These are phyloP conservation scores for Russula abietina DNA, from an alignment of 768 basidiomycete genomes.

Conservation along the genomic window DNA sequence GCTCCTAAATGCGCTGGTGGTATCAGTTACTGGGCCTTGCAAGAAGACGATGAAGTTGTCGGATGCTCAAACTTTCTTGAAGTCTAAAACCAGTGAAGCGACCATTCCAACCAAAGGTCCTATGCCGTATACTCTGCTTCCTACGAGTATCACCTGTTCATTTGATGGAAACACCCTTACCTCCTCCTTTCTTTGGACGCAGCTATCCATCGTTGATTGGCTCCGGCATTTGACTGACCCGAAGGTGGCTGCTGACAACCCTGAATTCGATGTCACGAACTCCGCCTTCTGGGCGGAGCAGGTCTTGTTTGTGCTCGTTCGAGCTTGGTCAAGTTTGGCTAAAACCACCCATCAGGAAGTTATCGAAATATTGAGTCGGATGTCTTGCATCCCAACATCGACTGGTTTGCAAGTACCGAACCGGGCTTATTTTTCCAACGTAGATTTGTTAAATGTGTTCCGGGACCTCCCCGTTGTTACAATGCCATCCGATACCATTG, in stretches of 20 bases:
- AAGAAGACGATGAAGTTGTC: conserved; percentile 63
- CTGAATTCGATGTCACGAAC: conserved; percentile 54
- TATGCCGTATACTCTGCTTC: conserved; percentile 66
- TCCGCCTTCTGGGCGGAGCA: conserved; percentile 78
- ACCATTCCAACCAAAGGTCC: conserved; percentile 70
- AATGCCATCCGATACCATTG: conserved; percentile 52
- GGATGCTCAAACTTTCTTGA: conserved; percentile 66
- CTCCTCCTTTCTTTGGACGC: conserved; percentile 66
- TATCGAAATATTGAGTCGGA: conserved; percentile 37
- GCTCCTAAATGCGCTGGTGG: conserved; percentile 65
- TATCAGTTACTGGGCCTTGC: conserved; percentile 40
- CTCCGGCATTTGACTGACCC: conserved; percentile 54
- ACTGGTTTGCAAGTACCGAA: conserved; percentile 65
- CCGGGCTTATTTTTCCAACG: conserved; percentile 79
- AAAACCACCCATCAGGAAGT: conserved; percentile 41
- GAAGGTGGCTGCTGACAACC: conserved; percentile 36
- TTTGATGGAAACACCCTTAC: conserved; percentile 47
- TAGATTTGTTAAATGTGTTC: conserved; percentile 56
- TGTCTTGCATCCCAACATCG: conserved; percentile 47
- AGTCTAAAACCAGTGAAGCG: conserved; percentile 47
- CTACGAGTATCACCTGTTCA: conserved; percentile 54
- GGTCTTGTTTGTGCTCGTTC: no score
- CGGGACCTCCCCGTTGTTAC: conserved; percentile 79
- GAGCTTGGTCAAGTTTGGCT: conserved; percentile 62
- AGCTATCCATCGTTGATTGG: conserved; percentile 75